Conservation (phyloP, 1,284 basidiomycete species). For the Grifola frondosa region DNA sequence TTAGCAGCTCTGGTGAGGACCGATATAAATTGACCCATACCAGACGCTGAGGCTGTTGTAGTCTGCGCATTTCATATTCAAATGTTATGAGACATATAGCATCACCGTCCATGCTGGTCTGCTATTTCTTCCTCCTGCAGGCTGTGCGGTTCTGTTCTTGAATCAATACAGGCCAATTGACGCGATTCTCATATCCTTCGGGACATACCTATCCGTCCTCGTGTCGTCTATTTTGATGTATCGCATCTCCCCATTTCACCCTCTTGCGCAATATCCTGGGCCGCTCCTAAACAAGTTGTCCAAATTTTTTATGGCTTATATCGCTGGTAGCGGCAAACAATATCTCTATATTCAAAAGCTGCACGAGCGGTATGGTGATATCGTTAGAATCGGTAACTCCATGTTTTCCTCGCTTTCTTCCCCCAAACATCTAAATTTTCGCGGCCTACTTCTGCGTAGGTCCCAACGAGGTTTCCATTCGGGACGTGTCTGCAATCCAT, state of each 20-base stretch:
- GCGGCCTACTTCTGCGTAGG: slow-evolving; percentile 12
- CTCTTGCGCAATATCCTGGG: slow-evolving; percentile 30
- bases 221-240: slow-evolving; percentile 22
- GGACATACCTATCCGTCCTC: slow-evolving; percentile 8
- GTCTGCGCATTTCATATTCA: slow-evolving; percentile 2
- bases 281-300: slow-evolving; percentile 27
- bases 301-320: slow-evolving; percentile 22
- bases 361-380: slow-evolving; percentile 30
- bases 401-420: neutral
- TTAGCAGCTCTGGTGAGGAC: too few relatives aligned
- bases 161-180: too few relatives aligned
- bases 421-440: too few relatives aligned
- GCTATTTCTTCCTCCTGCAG: neutral
- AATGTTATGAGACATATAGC: slow-evolving; percentile 1
- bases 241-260: slow-evolving; percentile 32
- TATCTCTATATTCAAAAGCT: slow-evolving; percentile 24
- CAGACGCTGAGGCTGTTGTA: too few relatives aligned
- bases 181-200: too few relatives aligned
- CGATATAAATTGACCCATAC: too few relatives aligned
- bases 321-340: slow-evolving; percentile 20
- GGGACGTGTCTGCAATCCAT: slow-evolving; percentile 16
- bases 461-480: slow-evolving; percentile 30
- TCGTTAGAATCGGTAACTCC: slow-evolving; percentile 31
- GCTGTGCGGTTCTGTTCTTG: too few relatives aligned
- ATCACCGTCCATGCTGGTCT: neutral